Conservation (phyloP, 2,329 filamentous ascomycete species). For the Zymoseptoria pseudotritici region DNA sequence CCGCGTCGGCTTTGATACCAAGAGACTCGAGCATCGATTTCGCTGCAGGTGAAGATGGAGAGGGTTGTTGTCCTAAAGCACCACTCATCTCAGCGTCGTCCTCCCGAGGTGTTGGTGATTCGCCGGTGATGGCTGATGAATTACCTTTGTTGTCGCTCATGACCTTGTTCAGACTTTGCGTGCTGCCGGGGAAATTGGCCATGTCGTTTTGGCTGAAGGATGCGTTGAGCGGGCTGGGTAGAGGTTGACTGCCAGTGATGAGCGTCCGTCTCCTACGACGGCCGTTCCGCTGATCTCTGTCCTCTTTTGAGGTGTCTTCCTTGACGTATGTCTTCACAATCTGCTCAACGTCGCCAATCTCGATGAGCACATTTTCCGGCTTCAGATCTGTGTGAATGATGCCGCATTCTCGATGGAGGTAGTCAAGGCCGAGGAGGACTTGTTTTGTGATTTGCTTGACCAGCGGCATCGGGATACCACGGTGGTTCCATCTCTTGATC, state of each 20-base stretch:
- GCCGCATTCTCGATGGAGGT: slow-evolving; percentile 93
- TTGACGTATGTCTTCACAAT: slow-evolving; percentile 96
- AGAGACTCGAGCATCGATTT: slow-evolving; percentile 55
- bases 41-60: slow-evolving; percentile 29
- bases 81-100: slow-evolving; percentile 47
- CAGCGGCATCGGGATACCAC: slow-evolving; percentile 89
- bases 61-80: slow-evolving; percentile 38
- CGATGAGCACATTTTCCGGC: slow-evolving; percentile 95
- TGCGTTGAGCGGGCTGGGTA: slow-evolving; percentile 89
- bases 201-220: slow-evolving; percentile 77
- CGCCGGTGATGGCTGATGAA: slow-evolving; percentile 33
- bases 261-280: slow-evolving; percentile 82
- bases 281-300: slow-evolving; percentile 86
- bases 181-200: slow-evolving; percentile 48
- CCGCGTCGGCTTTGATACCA: slow-evolving; percentile 38
- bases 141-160: slow-evolving; percentile 64
- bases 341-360: slow-evolving; percentile 97
- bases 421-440: slow-evolving; percentile 89
- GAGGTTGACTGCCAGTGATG: slow-evolving; percentile 92
- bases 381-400: slow-evolving; percentile 98
- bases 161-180: slow-evolving; percentile 75
- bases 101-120: slow-evolving; percentile 35
- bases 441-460: slow-evolving; percentile 99
- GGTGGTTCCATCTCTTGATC: slow-evolving; percentile 98
- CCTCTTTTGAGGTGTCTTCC: slow-evolving; percentile 58